Percentiles rank a stretch among this genome's conserved stretches.
phyloP scores from a whole-genome alignment of 805 yeast species.

The Candida wancherniae region DNA sequence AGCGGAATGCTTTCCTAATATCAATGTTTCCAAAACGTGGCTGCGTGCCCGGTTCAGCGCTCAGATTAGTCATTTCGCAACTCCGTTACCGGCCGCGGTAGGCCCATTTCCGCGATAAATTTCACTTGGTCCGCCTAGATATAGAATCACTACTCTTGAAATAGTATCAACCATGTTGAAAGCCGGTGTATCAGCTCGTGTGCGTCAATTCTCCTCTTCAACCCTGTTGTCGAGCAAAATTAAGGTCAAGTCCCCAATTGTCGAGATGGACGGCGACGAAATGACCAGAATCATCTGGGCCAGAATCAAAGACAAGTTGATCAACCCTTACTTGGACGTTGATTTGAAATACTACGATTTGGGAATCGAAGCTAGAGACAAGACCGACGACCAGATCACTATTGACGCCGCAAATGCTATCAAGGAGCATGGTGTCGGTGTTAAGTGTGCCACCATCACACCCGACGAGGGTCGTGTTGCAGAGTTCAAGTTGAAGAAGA shows the following conservation, averaged over 20 bases:
- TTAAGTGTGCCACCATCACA: slow-evolving; percentile 98
- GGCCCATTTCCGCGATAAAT: no score
- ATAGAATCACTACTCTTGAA: no score
- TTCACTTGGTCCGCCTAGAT: no score
- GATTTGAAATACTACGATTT: slow-evolving; percentile 90
- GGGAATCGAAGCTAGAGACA: slow-evolving; percentile 80
- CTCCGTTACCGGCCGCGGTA: no score
- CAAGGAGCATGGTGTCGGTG: slow-evolving; percentile 83
- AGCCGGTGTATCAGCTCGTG: no score
- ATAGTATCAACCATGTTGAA: not conserved
- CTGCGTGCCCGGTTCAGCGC: no score
- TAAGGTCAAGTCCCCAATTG: slow-evolving; percentile 80
- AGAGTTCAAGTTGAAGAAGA: slow-evolving; percentile 85
- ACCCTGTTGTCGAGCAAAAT: slow-evolving; percentile 43
- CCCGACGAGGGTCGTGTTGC: slow-evolving; percentile 94
- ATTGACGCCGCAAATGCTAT: slow-evolving; percentile 88
- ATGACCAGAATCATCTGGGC: slow-evolving; percentile 97
- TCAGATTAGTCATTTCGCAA: no score
- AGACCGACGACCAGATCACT: slow-evolving; percentile 85
- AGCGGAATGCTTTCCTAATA: no score
- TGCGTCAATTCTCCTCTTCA: slow-evolving; percentile 11
- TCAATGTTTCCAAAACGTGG: no score
- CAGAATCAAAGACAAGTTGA: slow-evolving; percentile 77
- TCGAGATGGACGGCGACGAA: slow-evolving; percentile 97
- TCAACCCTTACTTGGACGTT: slow-evolving; percentile 78